Base-by-base conservation (phyloP, 805 yeast species). In the Starmerella scarabaei region DNA sequence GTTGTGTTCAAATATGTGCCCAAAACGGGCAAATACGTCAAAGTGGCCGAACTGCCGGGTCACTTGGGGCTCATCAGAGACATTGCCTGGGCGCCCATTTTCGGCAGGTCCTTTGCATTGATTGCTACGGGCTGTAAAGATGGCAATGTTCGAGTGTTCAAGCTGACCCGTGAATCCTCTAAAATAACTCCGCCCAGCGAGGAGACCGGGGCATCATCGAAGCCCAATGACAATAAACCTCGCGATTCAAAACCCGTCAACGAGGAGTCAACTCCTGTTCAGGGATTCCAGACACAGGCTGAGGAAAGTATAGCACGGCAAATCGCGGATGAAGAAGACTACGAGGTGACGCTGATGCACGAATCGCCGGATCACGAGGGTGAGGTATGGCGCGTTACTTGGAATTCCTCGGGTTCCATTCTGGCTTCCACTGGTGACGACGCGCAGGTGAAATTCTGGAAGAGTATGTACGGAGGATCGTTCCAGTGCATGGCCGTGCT, bases 101-200 rank as follows among this genome's bases (percentile, higher is more conserved):
- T 86, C 79, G 97, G 97, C 2, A 67, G 94, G 50, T 75, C 78
- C 47, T 82, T 74, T 57, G 94, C 88, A 52, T 64, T 86, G 35
- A 67, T 91, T 32, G 97, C 99, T 1, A 88, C 97, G 0, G 97
- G 93, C 4, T 85, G 94, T 57, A 85, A 85, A 57, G 99, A 91
- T 58, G 98, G 97, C 1, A 74, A 67, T 53, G 85, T 91, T 9
- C 71, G 97, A 38, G 77, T 91, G 3, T 88, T 78, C 67, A 82
- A 80, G 58, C 65, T 85, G 19, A 34, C 35, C 12, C 26, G 14
- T 12, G 34, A 20, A 7, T n/a, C n/a, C n/a, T n/a, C n/a, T n/a
- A n/a, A n/a, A n/a, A n/a, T n/a, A n/a, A n/a, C n/a, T n/a, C n/a
- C n/a, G n/a, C 31, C n/a, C 11, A n/a, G 15, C 16, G 27, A 24